Evolutionary conservation across 306 rosid species (phyloP), one percentile per base, ranked within the genome.

Genomic region (Fragaria iinumae): DNA sequence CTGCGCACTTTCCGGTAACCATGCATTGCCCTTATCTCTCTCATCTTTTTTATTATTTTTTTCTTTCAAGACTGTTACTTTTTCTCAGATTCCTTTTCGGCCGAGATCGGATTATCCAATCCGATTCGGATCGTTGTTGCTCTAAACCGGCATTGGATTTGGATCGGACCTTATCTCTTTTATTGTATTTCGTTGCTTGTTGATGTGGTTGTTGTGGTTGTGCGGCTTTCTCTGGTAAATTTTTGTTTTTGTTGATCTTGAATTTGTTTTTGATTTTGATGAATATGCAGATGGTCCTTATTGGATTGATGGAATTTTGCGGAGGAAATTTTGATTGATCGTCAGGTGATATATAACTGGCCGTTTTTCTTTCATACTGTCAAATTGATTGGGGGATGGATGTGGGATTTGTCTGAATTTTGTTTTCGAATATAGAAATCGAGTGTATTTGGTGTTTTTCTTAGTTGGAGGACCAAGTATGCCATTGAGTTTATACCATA

Each of bases 231-330:
- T 3, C 13, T n/a, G 0, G 11, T 9, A 43, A 44, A 29, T 72
- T 59, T 64, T 38, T 44, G 48, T 81, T 84, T 41, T 71, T 71
- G 39, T 60, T 50, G 57, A 11, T 60, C 36, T 13, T 47, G 67
- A 59, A 34, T 70, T 73, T 44, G 23, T 83, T 44, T 67, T 77
- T 73, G 55, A 62, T 79, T 84, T 29, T 64, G 18, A 2, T 80
- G 69, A 65, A 74, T 85, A 80, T 85, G 81, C 90, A 90, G 95
- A 49, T 83, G 71, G 55, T 72, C 82, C 80, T 83, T 65, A 78
- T 80, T 83, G 78, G 63, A 41, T 79, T 70, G 81, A 80, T 75
- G 76, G 75, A 77, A 84, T 79, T 72, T 75, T 32, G 75, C 45
- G 57, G 49, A 74, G 83, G 47, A 49, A 75, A 7, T 44, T 78